Conservation (phyloP, 2,329 filamentous ascomycete genomes). For the Apiospora aurea region DNA sequence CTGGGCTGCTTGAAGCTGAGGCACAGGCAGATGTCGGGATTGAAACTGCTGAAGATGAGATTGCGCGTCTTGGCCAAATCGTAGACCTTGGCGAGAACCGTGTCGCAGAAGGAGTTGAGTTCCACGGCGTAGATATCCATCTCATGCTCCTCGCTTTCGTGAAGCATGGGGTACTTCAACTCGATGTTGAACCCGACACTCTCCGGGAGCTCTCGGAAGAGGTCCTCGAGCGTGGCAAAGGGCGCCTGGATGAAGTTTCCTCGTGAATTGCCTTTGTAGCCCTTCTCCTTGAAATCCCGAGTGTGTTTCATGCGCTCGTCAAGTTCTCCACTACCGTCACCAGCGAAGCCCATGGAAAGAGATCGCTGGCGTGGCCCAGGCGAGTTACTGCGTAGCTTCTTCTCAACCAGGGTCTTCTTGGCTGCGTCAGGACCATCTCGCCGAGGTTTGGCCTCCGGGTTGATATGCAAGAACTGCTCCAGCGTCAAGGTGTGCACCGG, state of each 20-base stretch:
- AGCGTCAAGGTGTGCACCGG: conserved; percentile 94
- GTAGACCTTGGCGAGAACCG: conserved; percentile 88
- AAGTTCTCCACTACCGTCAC: conserved; percentile 48
- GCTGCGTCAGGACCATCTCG: conserved; percentile 36
- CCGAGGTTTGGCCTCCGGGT: conserved; percentile 56
- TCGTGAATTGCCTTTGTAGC: conserved; percentile 93
- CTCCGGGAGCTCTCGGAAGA: conserved; percentile 84
- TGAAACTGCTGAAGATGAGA: conserved; percentile 97
- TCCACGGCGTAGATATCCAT: conserved; percentile 98
- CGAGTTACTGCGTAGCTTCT: conserved; percentile 41
- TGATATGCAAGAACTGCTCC: conserved; percentile 94
- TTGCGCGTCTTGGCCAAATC: conserved; percentile 83
- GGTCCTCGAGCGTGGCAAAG: conserved; percentile 92
- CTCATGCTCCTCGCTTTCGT: conserved; percentile 92
- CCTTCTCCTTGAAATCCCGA: conserved; percentile 90
- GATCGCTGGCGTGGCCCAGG: conserved; percentile 54
- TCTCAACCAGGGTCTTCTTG: conserved; percentile 34
- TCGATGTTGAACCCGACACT: conserved; percentile 97
- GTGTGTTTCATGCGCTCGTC: conserved; percentile 97
- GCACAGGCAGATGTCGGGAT: conserved; percentile 94
- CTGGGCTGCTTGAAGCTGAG: conserved; percentile 97
- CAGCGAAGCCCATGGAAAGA: conserved; percentile 61
- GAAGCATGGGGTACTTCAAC: conserved; percentile 98
- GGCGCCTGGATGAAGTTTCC: conserved; percentile 95
- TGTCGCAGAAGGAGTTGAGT: conserved; percentile 95